Evolutionary conservation across 768 basidiomycete species (phyloP).

Genomic region (Podaxis sp.): DNA sequence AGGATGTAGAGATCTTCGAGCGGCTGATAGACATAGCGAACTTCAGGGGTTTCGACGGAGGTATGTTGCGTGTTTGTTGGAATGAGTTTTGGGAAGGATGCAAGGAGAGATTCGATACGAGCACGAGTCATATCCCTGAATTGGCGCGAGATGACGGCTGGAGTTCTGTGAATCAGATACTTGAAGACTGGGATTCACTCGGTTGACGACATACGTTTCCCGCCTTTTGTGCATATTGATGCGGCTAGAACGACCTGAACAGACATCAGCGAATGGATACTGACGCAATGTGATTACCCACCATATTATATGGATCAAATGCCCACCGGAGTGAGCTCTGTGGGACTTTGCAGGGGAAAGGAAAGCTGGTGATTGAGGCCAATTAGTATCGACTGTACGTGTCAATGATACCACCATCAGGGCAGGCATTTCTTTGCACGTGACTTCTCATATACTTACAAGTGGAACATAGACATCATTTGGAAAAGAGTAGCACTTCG

Average conservation of each 20-base stretch:
- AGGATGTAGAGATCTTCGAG: conserved; percentile 96
- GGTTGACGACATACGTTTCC: conserved; percentile 65
- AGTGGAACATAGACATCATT: too few species aligned
- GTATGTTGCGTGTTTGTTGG: conserved; percentile 94
- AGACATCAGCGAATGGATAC: not conserved
- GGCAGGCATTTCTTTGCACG: conserved; percentile 12
- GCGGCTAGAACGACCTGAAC: conserved; percentile 86
- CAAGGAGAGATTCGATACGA: conserved; percentile 91
- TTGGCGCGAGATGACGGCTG: conserved; percentile 95
- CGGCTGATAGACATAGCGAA: conserved; percentile 95
- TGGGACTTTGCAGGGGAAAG: not conserved
- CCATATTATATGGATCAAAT: not conserved
- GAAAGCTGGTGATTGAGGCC: not conserved
- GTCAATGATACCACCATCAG: conserved; percentile 11
- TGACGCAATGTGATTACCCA: not conserved
- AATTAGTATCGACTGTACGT: conserved; percentile 12
- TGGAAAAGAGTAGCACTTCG: too few species aligned
- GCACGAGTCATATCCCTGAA: conserved; percentile 92
- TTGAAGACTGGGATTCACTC: not conserved
- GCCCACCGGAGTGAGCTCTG: not conserved
- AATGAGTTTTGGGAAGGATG: conserved; percentile 97
- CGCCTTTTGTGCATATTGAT: conserved; percentile 92
- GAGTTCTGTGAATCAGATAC: conserved; percentile 1
- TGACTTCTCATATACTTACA: not conserved
- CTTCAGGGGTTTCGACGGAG: conserved; percentile 92